Conservation (phyloP, 495 filamentous ascomycete species). For the Pyrenopolyporus hunteri region DNA sequence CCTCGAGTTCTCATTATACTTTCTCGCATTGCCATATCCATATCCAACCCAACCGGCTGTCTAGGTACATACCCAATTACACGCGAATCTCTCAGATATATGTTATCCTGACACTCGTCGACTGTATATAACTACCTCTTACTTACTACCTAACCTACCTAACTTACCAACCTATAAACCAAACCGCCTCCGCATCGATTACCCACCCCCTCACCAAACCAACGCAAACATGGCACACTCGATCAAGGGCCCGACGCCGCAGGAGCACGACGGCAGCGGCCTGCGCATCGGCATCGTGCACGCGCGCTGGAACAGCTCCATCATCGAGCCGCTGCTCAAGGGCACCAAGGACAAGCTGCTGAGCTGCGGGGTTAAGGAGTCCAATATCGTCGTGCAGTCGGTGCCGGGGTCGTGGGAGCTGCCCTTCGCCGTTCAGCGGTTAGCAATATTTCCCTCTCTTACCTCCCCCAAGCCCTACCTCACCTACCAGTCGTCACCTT, state of each 20-base stretch:
- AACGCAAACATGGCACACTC: conserved; percentile 36
- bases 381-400: conserved; percentile 85
- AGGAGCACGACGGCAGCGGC: conserved; percentile 68
- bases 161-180: neutral
- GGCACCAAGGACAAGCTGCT: conserved; percentile 63
- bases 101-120: conserved; percentile 2
- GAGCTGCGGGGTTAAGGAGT: conserved; percentile 76
- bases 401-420: conserved; percentile 96
- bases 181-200: neutral
- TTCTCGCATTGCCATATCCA: too few species aligned
- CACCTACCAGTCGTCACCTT: neutral
- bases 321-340: conserved; percentile 77
- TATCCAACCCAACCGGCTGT: too few species aligned
- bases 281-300: conserved; percentile 94
- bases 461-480: neutral
- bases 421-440: conserved; percentile 85
- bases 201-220: too few species aligned
- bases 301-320: conserved; percentile 85
- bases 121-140: neutral
- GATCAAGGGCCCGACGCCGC: conserved; percentile 53
- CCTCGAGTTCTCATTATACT: neutral
- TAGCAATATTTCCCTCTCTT: conserved; percentile 25
- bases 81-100: too few species aligned
- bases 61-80: neutral
- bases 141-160: neutral